Conservation (phyloP, 148 eudicot species). For the Euryodendron excelsum region DNA sequence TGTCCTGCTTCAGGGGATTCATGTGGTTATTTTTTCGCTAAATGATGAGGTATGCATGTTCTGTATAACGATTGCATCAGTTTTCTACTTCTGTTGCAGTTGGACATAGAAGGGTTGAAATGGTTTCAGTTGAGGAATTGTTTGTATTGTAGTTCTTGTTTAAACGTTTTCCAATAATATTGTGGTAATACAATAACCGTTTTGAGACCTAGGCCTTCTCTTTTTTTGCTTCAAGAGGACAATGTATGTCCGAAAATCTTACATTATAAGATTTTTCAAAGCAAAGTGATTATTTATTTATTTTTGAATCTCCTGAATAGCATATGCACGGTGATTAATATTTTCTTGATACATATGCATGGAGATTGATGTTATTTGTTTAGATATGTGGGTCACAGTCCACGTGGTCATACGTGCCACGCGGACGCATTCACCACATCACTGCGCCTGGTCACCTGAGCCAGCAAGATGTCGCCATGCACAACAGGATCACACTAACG, state of each 20-base stretch:
- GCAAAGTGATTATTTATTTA: too few species aligned
- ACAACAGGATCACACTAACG: too few species aligned
- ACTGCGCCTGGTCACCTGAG: too few species aligned
- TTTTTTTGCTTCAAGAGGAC: neutral
- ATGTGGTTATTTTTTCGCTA: slow-evolving; percentile 57
- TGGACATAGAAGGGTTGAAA: neutral
- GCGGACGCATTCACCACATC: too few species aligned
- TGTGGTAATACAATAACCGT: too few species aligned
- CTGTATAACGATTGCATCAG: neutral
- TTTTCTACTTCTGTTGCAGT: neutral
- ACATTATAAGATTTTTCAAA: neutral
- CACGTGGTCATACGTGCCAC: too few species aligned
- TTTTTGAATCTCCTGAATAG: neutral
- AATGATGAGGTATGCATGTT: slow-evolving; percentile 54
- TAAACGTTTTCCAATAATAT: neutral
- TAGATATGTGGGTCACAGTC: too few species aligned
- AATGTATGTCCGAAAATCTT: neutral
- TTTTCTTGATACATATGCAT: too few species aligned
- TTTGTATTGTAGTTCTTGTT: neutral
- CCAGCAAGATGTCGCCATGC: too few species aligned
- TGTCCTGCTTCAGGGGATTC: slow-evolving; percentile 54
- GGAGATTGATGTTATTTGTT: too few species aligned
- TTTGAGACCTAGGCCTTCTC: neutral
- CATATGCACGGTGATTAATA: too few species aligned
- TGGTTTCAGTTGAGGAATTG: neutral